Percentiles rank a stretch among this genome's conserved stretches.
Evolutionary conservation across 306 rosid genomes (phyloP).

Genomic region (Gastrolobium villosum): DNA sequence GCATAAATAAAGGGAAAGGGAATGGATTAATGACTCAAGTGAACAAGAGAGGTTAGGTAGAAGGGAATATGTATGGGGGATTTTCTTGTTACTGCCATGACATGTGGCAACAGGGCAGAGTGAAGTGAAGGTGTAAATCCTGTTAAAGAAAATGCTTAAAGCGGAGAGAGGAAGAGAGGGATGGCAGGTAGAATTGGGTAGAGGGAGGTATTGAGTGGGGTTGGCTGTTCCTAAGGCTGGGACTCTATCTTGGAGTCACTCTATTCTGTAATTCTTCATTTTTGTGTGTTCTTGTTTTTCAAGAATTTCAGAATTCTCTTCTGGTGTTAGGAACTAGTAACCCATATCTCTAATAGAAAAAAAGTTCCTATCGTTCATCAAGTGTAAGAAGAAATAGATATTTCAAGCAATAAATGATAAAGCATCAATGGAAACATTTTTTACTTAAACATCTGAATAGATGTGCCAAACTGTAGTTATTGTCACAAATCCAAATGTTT

Average conservation of each 20-base stretch:
- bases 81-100: neutral
- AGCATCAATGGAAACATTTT: neutral
- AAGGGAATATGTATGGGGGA: neutral
- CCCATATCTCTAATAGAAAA: constrained; percentile 2
- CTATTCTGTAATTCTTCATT: constrained; percentile 1
- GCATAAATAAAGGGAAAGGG: no score
- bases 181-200: constrained; percentile 36
- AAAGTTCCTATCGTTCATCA: constrained; percentile 10
- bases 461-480: neutral
- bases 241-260: neutral
- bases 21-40: neutral
- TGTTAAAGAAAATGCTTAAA: neutral
- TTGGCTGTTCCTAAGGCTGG: constrained; percentile 1
- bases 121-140: neutral
- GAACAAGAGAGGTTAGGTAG: neutral
- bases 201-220: constrained; percentile 27
- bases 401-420: constrained; percentile 15
- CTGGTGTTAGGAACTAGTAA: neutral
- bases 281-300: constrained; percentile 14
- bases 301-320: constrained; percentile 24
- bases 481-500: constrained; percentile 35
- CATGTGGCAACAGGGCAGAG: constrained; percentile 24
- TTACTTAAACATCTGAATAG: neutral
- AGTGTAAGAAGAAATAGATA: constrained; percentile 21
- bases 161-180: neutral